phyloP scores from a whole-genome alignment of 2,329 filamentous ascomycete genomes.

The Diplodia sapinea region DNA sequence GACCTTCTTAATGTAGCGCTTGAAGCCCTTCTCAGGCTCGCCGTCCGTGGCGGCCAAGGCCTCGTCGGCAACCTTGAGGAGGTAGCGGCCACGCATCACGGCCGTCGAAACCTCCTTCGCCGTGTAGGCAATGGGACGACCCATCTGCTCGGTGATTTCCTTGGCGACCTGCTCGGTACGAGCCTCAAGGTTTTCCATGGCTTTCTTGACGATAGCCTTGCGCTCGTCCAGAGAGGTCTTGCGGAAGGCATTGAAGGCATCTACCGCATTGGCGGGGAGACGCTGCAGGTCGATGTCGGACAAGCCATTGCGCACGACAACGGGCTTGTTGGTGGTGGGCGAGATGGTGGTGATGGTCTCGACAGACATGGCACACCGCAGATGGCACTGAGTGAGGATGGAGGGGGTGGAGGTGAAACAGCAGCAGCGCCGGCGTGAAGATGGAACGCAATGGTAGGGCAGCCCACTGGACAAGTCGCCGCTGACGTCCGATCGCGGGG shows the following conservation, averaged over 20 bases:
- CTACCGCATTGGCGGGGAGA: constrained; percentile 73
- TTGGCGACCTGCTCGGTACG: constrained; percentile 80
- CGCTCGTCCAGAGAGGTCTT: constrained; percentile 76
- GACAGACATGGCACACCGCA: constrained; percentile 52
- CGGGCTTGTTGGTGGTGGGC: constrained; percentile 82
- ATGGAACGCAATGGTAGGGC: background rate
- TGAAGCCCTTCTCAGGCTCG: constrained; percentile 85
- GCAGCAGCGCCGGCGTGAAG: background rate
- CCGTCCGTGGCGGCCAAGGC: constrained; percentile 80
- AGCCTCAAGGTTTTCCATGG: constrained; percentile 71
- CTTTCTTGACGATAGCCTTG: constrained; percentile 80
- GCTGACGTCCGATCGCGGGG: constrained; percentile 27
- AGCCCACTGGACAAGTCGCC: constrained; percentile 5
- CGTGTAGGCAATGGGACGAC: constrained; percentile 85
- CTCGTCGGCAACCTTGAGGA: constrained; percentile 82
- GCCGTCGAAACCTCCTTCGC: constrained; percentile 84
- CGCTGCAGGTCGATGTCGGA: constrained; percentile 71
- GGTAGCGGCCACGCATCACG: constrained; percentile 81
- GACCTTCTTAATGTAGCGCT: constrained; percentile 85
- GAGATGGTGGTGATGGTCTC: constrained; percentile 80
- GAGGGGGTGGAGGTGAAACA: background rate
- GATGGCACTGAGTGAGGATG: constrained; percentile 25
- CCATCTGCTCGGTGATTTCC: constrained; percentile 94
- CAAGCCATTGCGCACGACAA: constrained; percentile 78
- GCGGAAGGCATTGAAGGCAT: constrained; percentile 78